Evolutionary conservation across 1,139 yeast genomes (phyloP).

Genomic region (Zygosaccharomyces sapae): DNA sequence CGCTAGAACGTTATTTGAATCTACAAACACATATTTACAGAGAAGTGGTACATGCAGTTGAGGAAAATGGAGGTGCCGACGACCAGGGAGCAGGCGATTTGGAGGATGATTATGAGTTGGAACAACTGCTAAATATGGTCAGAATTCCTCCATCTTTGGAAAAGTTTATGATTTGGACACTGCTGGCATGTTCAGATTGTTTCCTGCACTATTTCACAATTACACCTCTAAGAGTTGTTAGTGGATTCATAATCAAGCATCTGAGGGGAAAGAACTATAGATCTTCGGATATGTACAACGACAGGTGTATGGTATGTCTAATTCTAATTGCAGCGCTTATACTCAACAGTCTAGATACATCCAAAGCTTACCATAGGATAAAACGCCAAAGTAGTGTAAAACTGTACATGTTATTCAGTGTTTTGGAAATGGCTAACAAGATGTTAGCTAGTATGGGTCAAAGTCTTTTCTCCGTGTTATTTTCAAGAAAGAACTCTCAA

Average conservation of each 20-base stretch:
- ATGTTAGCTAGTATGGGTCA: constrained; percentile 82
- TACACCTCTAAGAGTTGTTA: constrained; percentile 48
- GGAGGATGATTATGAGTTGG: constrained; percentile 39
- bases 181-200: constrained; percentile 70
- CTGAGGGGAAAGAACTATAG: constrained; percentile 8
- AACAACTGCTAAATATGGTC: constrained; percentile 58
- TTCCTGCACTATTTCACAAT: constrained; percentile 73
- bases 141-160: constrained; percentile 68
- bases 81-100: neutral
- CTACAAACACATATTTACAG: neutral
- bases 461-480: constrained; percentile 49
- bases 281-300: constrained; percentile 21
- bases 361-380: constrained; percentile 82
- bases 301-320: constrained; percentile 28
- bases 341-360: constrained; percentile 62
- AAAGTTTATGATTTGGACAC: constrained; percentile 69
- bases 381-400: constrained; percentile 91
- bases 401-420: constrained; percentile 87
- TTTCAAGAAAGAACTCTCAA: constrained; percentile 17
- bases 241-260: constrained; percentile 9
- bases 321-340: constrained; percentile 35
- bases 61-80: neutral
- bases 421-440: constrained; percentile 84
- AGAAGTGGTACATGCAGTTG: constrained; percentile 4
- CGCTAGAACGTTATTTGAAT: neutral